Evolutionary conservation across 306 rosid genomes (phyloP).

Genomic region (Quercus mongolica): DNA sequence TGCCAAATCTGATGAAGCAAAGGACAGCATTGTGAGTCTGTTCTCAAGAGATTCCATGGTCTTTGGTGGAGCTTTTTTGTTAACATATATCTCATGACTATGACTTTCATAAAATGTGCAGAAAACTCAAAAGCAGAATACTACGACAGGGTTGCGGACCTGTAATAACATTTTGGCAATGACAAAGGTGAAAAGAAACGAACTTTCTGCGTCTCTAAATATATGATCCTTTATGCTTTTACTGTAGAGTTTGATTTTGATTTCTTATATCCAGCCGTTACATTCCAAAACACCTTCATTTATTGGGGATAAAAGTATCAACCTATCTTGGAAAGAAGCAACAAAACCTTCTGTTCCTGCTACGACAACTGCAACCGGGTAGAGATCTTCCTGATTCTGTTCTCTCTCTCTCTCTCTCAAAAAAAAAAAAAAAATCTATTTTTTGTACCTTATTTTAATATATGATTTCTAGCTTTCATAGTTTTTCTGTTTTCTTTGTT

Average conservation of each 20-base stretch:
- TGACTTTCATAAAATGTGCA: conserved; percentile 27
- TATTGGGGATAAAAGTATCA: conserved; percentile 84
- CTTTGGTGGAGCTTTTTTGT: conserved; percentile 6
- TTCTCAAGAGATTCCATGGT: conserved; percentile 12
- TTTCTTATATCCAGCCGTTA: conserved; percentile 34
- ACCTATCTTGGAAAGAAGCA: conserved; percentile 93
- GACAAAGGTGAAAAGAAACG: conserved; percentile 60
- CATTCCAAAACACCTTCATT: conserved; percentile 80
- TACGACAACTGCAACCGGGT: conserved; percentile 56
- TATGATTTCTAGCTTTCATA: not conserved
- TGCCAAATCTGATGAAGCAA: conserved; percentile 93
- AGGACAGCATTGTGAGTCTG: conserved; percentile 71
- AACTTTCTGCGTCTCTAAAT: not conserved
- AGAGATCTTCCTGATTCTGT: conserved; percentile 16
- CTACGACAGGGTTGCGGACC: conserved; percentile 90
- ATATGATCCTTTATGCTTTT: not conserved
- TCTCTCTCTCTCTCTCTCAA: not conserved
- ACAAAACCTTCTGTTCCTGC: conserved; percentile 50
- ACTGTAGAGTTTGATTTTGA: not conserved
- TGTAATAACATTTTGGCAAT: conserved; percentile 88
- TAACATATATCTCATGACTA: not conserved
- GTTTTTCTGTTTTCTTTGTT: not conserved
- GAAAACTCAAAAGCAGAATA: conserved; percentile 92
- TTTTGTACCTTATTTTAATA: not conserved
- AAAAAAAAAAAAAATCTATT: too few species aligned